These are phyloP conservation scores for Aspergillus eucalypticola DNA, from an alignment of 2,329 filamentous ascomycete species.

Conservation along the genomic window DNA sequence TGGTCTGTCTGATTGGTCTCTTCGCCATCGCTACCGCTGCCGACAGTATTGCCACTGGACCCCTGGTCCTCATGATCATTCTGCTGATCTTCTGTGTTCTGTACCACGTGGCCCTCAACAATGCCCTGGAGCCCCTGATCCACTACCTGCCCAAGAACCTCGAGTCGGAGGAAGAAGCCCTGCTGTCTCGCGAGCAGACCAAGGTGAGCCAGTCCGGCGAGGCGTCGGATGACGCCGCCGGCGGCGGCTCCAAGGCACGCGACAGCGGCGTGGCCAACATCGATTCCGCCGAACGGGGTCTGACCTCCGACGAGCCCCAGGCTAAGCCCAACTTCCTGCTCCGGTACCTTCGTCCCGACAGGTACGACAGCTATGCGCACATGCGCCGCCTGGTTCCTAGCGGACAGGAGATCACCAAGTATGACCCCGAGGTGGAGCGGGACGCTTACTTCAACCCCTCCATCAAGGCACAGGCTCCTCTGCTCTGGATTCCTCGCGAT, in stretches of 20 bases:
- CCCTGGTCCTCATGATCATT: constrained; percentile 72
- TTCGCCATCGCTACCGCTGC: constrained; percentile 70
- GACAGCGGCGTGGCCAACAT: constrained; percentile 32
- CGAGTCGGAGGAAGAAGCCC: constrained; percentile 57
- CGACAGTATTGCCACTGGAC: constrained; percentile 63
- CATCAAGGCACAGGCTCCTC: constrained; percentile 61
- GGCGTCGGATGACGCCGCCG: constrained; percentile 21
- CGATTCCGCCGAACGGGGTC: constrained; percentile 40
- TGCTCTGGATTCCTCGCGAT: constrained; percentile 86
- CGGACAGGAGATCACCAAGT: constrained; percentile 56
- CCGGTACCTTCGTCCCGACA: constrained; percentile 73
- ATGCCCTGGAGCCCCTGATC: constrained; percentile 73
- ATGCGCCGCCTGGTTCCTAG: constrained; percentile 70
- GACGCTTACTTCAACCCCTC: constrained; percentile 75
- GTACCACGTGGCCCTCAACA: constrained; percentile 71
- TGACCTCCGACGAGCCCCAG: constrained; percentile 29
- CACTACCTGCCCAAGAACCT: constrained; percentile 77
- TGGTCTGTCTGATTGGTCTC: constrained; percentile 80
- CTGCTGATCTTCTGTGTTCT: constrained; percentile 74
- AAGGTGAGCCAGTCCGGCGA: constrained; percentile 23
- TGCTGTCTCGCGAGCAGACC: constrained; percentile 39
- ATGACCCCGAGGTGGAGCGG: constrained; percentile 61
- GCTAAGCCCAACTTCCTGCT: constrained; percentile 39
- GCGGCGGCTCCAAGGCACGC: constrained; percentile 12
- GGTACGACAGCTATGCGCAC: constrained; percentile 70